These are phyloP conservation scores for Rubia peregrina DNA, from an alignment of 305 asterid species.

Conservation along the genomic window DNA sequence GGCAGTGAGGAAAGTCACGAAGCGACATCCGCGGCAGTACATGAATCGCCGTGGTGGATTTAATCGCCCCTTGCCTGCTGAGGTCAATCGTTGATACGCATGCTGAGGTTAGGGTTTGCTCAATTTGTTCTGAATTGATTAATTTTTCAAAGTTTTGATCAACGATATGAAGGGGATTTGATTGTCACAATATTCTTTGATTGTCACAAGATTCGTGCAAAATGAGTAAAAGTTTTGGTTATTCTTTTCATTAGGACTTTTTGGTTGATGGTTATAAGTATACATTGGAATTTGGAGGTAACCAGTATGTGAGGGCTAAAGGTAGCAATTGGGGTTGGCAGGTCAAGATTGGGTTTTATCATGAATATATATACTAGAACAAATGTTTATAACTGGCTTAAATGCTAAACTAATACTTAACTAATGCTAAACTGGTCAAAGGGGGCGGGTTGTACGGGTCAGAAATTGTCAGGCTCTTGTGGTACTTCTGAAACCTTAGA, in stretches of 20 bases:
- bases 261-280: not conserved
- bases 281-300: not conserved
- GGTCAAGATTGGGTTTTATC: too few relatives aligned
- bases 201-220: not conserved
- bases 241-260: too few relatives aligned
- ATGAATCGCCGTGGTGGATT: conserved; percentile 98
- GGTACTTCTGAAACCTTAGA: too few relatives aligned
- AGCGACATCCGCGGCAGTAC: conserved; percentile 96
- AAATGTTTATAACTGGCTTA: too few relatives aligned
- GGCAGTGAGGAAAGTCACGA: conserved; percentile 85
- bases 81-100: conserved; percentile 42
- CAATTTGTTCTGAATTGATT: not conserved
- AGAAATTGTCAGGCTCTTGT: too few relatives aligned
- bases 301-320: not conserved
- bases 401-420: too few relatives aligned
- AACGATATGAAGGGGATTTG: not conserved
- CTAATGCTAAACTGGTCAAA: too few relatives aligned
- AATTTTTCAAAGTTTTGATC: too few relatives aligned
- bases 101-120: conserved; percentile 41
- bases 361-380: too few relatives aligned
- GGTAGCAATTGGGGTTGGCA: too few relatives aligned
- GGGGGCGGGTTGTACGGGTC: too few relatives aligned
- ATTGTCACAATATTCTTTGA: too few relatives aligned
- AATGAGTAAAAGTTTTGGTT: not conserved
- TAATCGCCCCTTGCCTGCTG: conserved; percentile 95